Conservation (phyloP, 148 eudicot species). For the Vaccinium myrtillus region DNA sequence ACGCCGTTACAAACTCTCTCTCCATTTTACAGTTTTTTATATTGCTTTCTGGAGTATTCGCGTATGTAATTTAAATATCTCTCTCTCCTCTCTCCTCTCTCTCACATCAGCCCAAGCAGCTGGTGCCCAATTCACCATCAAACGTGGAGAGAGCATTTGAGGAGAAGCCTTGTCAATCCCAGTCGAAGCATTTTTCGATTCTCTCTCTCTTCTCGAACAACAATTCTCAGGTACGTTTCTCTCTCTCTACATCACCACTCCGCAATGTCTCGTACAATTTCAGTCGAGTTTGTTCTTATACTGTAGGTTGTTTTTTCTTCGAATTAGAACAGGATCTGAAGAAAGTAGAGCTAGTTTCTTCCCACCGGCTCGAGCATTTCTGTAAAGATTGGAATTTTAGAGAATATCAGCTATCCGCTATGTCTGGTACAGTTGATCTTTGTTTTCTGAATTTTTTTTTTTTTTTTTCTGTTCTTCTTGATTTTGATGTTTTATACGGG, state of each 20-base stretch:
- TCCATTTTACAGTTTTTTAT: not conserved
- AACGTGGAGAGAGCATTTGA: not conserved
- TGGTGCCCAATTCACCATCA: not conserved
- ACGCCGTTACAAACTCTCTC: not conserved
- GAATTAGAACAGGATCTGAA: not conserved
- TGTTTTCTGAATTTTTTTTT: not conserved
- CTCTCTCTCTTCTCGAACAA: not conserved
- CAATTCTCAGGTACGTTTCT: not conserved
- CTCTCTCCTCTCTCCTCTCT: not conserved
- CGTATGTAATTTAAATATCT: not conserved
- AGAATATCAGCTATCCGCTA: not conserved
- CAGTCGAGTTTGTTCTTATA: not conserved
- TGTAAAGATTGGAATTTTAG: not conserved
- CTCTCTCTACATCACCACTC: not conserved
- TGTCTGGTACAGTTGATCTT: not conserved
- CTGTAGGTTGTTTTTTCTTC: not conserved
- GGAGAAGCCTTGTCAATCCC: not conserved
- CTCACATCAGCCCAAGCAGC: conserved; percentile 5
- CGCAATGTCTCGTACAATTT: too few species aligned
- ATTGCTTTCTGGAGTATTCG: not conserved
- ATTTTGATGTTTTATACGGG: not conserved
- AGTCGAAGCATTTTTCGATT: not conserved
- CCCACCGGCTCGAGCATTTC: not conserved
- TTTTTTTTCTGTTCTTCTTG: not conserved
- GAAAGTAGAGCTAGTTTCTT: not conserved